Evolutionary conservation across 495 filamentous ascomycete genomes (phyloP).

Genomic region (Hypoxylon rickii): DNA sequence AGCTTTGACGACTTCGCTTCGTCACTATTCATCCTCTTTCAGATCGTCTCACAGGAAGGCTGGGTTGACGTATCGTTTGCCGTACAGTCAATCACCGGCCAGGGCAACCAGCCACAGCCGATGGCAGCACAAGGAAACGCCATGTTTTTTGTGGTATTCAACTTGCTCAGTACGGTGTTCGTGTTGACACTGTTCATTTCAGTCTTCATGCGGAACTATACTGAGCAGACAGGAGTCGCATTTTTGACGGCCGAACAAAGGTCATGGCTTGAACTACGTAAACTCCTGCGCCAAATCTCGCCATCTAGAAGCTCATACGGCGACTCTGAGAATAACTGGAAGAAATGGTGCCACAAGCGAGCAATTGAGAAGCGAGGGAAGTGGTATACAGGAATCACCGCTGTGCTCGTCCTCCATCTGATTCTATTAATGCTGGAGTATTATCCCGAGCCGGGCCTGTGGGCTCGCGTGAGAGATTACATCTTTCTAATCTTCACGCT

Average conservation of each 20-base stretch:
- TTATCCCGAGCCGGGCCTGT: conserved; percentile 69
- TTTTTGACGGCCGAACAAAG: conserved; percentile 96
- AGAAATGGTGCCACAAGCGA: conserved; percentile 90
- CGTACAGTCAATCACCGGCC: conserved; percentile 80
- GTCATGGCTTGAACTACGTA: conserved; percentile 94
- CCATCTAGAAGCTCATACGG: conserved; percentile 86
- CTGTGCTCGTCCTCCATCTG: conserved; percentile 79
- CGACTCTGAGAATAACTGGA: conserved; percentile 73
- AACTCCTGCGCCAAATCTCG: conserved; percentile 89
- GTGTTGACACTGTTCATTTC: conserved; percentile 97
- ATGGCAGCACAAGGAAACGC: conserved; percentile 80
- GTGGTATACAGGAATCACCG: conserved; percentile 85
- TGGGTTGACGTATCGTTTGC: conserved; percentile 91
- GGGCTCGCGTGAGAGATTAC: conserved; percentile 70
- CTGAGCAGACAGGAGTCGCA: conserved; percentile 96
- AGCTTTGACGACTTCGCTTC: conserved; percentile 94
- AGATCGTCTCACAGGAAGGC: conserved; percentile 98
- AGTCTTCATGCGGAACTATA: conserved; percentile 99
- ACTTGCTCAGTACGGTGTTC: conserved; percentile 95
- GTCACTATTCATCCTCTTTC: conserved; percentile 94
- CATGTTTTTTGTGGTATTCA: conserved; percentile 94
- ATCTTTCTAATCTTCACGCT: conserved; percentile 85
- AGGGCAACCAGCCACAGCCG: conserved; percentile 67
- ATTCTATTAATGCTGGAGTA: conserved; percentile 84
- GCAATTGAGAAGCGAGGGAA: conserved; percentile 92